phyloP scores from a whole-genome alignment of 306 rosid species.

The Acacia crassicarpa region DNA sequence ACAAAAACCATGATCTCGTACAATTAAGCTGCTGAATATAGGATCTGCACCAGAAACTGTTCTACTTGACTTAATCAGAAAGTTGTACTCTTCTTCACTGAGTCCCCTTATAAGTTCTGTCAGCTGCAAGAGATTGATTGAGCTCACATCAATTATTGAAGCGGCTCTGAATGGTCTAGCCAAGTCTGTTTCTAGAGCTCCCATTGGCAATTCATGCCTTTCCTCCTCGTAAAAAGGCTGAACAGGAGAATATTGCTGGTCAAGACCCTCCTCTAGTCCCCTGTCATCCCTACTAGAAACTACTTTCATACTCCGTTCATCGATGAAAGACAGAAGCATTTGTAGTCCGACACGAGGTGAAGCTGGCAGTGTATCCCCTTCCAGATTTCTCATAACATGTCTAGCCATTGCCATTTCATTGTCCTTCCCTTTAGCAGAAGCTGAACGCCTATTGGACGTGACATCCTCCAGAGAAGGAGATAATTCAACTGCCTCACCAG shows the following conservation, averaged over 20 bases:
- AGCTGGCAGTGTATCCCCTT: constrained; percentile 26
- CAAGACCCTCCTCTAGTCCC: constrained; percentile 29
- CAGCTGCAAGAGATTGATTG: constrained; percentile 55
- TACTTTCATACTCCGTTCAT: constrained; percentile 19
- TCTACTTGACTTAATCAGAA: constrained; percentile 42
- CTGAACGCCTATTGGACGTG: constrained; percentile 39
- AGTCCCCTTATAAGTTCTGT: constrained; percentile 58
- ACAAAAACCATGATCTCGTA: constrained; percentile 26
- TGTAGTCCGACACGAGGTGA: constrained; percentile 31
- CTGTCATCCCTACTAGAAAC: constrained; percentile 29
- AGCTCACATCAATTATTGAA: constrained; percentile 39
- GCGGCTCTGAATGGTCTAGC: constrained; percentile 32
- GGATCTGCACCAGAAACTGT: constrained; percentile 29
- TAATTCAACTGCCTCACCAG: constrained; percentile 37
- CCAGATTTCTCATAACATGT: constrained; percentile 39
- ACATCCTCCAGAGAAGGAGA: constrained; percentile 40
- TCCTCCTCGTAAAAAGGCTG: constrained; percentile 31
- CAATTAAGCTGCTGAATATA: constrained; percentile 33
- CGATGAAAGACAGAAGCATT: constrained; percentile 35
- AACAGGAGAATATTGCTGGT: constrained; percentile 37
- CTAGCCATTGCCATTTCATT: constrained; percentile 36
- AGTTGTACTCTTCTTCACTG: constrained; percentile 54
- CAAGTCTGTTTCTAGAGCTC: constrained; percentile 24
- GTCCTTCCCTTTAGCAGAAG: constrained; percentile 33
- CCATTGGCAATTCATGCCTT: constrained; percentile 36